A percentile compares a stretch with the other conserved stretches of the same genome.
phyloP scores from a whole-genome alignment of 305 asterid species.

The Rubia balearica region DNA sequence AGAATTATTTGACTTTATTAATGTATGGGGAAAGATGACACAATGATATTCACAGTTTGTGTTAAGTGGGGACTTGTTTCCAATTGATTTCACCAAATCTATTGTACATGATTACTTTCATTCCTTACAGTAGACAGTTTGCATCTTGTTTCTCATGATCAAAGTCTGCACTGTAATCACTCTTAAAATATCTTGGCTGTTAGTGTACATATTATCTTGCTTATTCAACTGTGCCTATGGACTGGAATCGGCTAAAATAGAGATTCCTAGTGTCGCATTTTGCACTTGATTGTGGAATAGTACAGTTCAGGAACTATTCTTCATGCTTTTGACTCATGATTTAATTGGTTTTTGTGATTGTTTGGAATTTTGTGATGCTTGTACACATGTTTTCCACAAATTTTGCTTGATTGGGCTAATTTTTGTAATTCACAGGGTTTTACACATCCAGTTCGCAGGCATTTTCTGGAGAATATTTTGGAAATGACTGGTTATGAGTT shows the following conservation, averaged over 20 bases:
- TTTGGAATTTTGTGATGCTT: no score
- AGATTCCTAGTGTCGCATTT: not conserved
- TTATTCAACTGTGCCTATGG: not conserved
- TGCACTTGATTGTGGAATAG: slow-evolving; percentile 4
- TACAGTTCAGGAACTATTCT: not conserved
- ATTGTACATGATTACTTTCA: not conserved
- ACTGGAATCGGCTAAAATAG: not conserved
- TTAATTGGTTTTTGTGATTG: slow-evolving; percentile 1
- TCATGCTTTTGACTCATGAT: slow-evolving; percentile 8
- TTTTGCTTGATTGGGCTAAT: slow-evolving; percentile 10
- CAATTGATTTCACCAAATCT: not conserved
- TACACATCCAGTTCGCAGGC: slow-evolving; percentile 76
- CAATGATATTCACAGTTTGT: not conserved
- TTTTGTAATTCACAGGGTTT: slow-evolving; percentile 55
- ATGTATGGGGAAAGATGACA: not conserved
- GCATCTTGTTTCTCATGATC: not conserved
- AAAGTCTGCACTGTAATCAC: not conserved
- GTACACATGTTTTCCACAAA: slow-evolving; percentile 8
- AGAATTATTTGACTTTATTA: not conserved
- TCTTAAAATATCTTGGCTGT: not conserved
- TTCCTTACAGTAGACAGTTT: not conserved
- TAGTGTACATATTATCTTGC: not conserved
- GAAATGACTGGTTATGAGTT: slow-evolving; percentile 69
- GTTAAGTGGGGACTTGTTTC: not conserved
- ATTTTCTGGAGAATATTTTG: slow-evolving; percentile 73